These are phyloP conservation scores for Eucalyptus brandiana DNA, from an alignment of 345 rosid species.

Conservation along the genomic window DNA sequence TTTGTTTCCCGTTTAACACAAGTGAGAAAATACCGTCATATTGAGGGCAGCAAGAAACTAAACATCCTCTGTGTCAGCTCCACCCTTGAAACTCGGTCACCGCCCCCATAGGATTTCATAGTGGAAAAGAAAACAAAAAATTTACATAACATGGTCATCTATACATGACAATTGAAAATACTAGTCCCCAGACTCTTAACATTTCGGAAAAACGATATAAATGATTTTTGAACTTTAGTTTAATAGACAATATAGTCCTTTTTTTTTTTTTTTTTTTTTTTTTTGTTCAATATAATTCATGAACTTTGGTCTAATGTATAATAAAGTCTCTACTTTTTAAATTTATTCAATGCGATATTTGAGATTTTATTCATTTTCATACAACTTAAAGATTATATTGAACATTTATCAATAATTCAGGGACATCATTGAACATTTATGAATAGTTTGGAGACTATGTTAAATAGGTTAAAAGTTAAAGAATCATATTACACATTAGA, in stretches of 20 bases:
- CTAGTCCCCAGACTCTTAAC: fast-evolving
- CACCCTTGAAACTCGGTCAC: neutral
- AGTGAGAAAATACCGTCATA: neutral
- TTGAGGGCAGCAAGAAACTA: neutral
- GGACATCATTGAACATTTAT: fast-evolving
- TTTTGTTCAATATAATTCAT: too few species aligned
- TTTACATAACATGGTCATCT: neutral
- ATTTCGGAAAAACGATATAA: neutral
- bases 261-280: too few species aligned
- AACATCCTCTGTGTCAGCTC: neutral
- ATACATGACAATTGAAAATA: neutral
- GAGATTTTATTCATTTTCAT: too few species aligned
- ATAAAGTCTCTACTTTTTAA: too few species aligned
- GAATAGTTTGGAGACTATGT: too few species aligned
- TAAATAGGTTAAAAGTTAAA: too few species aligned
- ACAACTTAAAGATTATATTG: too few species aligned
- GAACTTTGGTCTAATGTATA: too few species aligned
- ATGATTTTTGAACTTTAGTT: fast-evolving
- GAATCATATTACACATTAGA: fast-evolving
- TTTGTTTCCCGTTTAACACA: neutral
- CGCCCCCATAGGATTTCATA: neutral
- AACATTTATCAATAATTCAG: too few species aligned
- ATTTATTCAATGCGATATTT: too few species aligned
- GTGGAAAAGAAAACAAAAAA: neutral
- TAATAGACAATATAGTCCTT: too few species aligned